Evolutionary conservation across 1,284 basidiomycete species (phyloP).

Genomic region (Cystobasidiaceae sp.): DNA sequence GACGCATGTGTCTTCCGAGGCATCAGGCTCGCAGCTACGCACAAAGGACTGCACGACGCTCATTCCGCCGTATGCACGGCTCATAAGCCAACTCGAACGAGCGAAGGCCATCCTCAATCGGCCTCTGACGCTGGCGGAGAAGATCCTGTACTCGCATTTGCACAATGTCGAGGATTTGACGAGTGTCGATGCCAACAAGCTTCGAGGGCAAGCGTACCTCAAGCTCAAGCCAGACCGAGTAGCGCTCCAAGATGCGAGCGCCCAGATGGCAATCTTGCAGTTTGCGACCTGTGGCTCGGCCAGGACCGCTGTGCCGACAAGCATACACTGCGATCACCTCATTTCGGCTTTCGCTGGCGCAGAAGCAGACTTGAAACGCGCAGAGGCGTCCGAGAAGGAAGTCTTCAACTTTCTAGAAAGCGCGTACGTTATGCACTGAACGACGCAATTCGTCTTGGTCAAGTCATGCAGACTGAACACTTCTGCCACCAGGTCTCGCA

Average conservation of each 20-base stretch:
- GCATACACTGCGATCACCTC: constrained; percentile 93
- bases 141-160: constrained; percentile 95
- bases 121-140: constrained; percentile 88
- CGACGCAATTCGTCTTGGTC: no score
- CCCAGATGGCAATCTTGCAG: constrained; percentile 89
- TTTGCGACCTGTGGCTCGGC: constrained; percentile 96
- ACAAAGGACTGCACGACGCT: constrained; percentile 72
- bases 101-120: constrained; percentile 67
- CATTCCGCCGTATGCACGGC: constrained; percentile 76
- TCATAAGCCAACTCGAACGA: constrained; percentile 67
- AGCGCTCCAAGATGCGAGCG: constrained; percentile 98
- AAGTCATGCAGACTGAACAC: no score
- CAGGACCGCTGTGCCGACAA: constrained; percentile 78
- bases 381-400: constrained; percentile 85
- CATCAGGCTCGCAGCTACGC: constrained; percentile 36
- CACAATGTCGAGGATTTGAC: constrained; percentile 67
- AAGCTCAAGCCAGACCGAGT: constrained; percentile 88
- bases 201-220: constrained; percentile 83
- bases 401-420: constrained; percentile 98
- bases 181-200: constrained; percentile 55
- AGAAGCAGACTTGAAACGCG: constrained; percentile 73
- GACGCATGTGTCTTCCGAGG: constrained; percentile 7
- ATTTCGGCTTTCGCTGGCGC: constrained; percentile 66
- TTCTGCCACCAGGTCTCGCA: constrained; percentile 60
- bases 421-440: constrained; percentile 57